Conservation (phyloP, 2,329 filamentous ascomycete species). For the Lasiodiplodia hormozganensis region DNA sequence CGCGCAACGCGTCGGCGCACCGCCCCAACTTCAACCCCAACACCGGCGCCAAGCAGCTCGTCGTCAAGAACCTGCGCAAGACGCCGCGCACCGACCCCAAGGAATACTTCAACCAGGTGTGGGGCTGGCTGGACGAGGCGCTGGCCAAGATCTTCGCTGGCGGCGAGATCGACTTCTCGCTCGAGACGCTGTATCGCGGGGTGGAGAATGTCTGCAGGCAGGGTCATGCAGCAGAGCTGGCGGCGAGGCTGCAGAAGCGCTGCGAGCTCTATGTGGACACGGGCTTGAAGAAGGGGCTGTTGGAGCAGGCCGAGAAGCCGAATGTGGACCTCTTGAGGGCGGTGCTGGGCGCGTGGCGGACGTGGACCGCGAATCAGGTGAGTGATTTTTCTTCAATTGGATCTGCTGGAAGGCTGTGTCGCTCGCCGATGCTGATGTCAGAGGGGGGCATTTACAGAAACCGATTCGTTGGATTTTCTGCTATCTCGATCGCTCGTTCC, state of each 20-base stretch:
- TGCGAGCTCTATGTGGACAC: slow-evolving; percentile 69
- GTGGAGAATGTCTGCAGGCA: slow-evolving; percentile 91
- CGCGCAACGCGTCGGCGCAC: slow-evolving; percentile 37
- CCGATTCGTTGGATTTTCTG: slow-evolving; percentile 89
- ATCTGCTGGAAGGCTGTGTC: slow-evolving; percentile 1
- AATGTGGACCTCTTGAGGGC: slow-evolving; percentile 70
- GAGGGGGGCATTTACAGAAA: slow-evolving; percentile 55
- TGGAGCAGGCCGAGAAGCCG: slow-evolving; percentile 61
- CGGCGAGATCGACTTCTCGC: slow-evolving; percentile 66
- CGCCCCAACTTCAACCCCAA: slow-evolving; percentile 71
- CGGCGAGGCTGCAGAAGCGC: slow-evolving; percentile 68
- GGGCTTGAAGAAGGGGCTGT: slow-evolving; percentile 64
- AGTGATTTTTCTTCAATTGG: slow-evolving; percentile 37
- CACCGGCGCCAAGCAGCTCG: slow-evolving; percentile 79
- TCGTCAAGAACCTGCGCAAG: slow-evolving; percentile 89
- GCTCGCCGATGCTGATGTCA: slow-evolving; percentile 30
- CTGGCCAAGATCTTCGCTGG: slow-evolving; percentile 75
- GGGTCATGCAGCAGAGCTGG: slow-evolving; percentile 72
- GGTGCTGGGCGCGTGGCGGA: slow-evolving; percentile 71
- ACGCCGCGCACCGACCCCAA: slow-evolving; percentile 70
- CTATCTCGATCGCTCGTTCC: slow-evolving; percentile 89
- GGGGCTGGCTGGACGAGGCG: slow-evolving; percentile 75
- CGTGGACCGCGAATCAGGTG: slow-evolving; percentile 81
- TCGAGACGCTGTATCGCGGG: slow-evolving; percentile 87
- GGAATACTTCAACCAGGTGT: slow-evolving; percentile 78